Base-by-base conservation (phyloP, 805 yeast species). In the Debaryomyces tyrocola region DNA sequence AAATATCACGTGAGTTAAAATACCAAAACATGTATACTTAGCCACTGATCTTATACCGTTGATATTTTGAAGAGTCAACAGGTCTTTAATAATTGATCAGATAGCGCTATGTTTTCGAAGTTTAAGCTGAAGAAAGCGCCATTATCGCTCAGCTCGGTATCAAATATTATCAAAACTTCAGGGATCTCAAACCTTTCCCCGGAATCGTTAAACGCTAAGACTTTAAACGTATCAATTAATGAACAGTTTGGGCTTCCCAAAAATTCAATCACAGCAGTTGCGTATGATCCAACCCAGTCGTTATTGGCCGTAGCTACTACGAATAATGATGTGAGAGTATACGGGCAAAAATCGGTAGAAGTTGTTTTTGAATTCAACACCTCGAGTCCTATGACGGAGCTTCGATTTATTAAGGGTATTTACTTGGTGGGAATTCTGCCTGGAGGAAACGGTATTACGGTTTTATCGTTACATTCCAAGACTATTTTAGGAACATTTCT, bases 221-320 rank as follows among this genome's bases (percentile, higher is more conserved):
- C 60, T 18, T 46, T 71, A 20, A 59, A 56, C 24, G 36, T 69
- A 8, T 58, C 61, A 20, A 53, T 59, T 5, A 57, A 63, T 3
- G 55, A 59, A 44, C 74, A 70, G 46, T 47, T 67, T 37, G 78
- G 78, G 4, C 50, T 73, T 4, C 72, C 73, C 29, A 71, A 77
- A 14, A 92, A 95, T 10, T 77, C 78, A 11, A 79, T 87, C 7
- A 69, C 80, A 31, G 82, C 88, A 0, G 60, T 83, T 34, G 95
- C 94, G 0, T 87, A 77, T 65, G 98, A 94, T 62, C 96, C 96
- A 3, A 83, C 88, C 1, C 99, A 94, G 64, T 82, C 94, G 44
- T 73, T 94, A 21, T 65, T 90, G 56, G 97, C 97, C 0, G 70
- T 90, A 0, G 85, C 90, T 2, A 90, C 96, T 0, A 82, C 77